Percentiles rank a stretch among this genome's conserved stretches.
These are phyloP conservation scores for Paraphaeosphaeria minitans DNA, from an alignment of 2,329 filamentous ascomycete genomes.

Conservation along the genomic window DNA sequence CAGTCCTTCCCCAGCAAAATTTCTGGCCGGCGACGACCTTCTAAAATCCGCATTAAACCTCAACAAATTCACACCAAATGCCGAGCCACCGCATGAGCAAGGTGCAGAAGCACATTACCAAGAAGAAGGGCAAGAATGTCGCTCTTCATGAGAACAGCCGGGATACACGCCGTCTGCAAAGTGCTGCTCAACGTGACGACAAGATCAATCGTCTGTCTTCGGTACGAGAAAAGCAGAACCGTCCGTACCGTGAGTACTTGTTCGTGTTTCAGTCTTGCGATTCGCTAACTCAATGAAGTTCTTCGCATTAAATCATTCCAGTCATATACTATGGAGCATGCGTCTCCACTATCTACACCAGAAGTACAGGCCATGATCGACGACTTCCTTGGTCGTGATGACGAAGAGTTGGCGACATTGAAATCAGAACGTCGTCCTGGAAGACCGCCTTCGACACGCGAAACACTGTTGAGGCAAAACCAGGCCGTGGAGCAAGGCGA, in stretches of 20 bases:
- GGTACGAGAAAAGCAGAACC: conserved; percentile 74
- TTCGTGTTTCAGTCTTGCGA: not conserved
- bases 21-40: conserved; percentile 7
- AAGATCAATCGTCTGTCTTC: conserved; percentile 74
- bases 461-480: conserved; percentile 76
- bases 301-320: conserved; percentile 75
- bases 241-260: conserved; percentile 66
- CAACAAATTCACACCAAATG: conserved; percentile 26
- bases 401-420: conserved; percentile 69
- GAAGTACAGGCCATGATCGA: conserved; percentile 60
- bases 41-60: conserved; percentile 2
- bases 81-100: conserved; percentile 71
- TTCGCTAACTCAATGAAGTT: conserved; percentile 53
- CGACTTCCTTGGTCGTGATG: conserved; percentile 63
- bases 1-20: not conserved
- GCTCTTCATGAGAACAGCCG: conserved; percentile 86
- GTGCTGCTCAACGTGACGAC: conserved; percentile 80
- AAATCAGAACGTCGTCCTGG: conserved; percentile 77
- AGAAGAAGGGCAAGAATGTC: conserved; percentile 79
- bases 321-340: conserved; percentile 62
- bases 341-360: conserved; percentile 52
- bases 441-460: conserved; percentile 75
- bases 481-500: conserved; percentile 76
- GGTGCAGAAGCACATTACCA: conserved; percentile 85
- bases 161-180: conserved; percentile 80